A percentile compares a stretch with the other conserved stretches of the same genome.
phyloP scores from a whole-genome alignment of 2,329 filamentous ascomycete genomes.

The Hypomyces perniciosus region DNA sequence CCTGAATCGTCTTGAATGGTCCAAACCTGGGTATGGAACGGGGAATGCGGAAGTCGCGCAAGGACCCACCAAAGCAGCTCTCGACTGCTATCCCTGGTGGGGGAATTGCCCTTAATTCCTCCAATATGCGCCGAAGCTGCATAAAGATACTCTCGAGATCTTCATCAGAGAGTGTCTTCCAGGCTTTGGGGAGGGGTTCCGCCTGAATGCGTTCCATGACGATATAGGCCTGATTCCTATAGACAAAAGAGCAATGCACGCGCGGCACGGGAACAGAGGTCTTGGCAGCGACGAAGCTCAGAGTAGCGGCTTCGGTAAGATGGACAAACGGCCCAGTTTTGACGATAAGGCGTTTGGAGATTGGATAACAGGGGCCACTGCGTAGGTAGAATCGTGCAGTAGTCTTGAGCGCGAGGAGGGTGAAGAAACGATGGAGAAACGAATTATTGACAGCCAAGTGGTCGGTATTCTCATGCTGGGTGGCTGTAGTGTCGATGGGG shows the following conservation, averaged over 20 bases:
- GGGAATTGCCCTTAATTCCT: slow-evolving; percentile 19
- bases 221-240: slow-evolving; percentile 6
- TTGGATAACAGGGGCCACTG: not conserved
- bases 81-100: slow-evolving; percentile 16
- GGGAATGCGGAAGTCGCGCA: slow-evolving; percentile 24
- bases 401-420: not conserved
- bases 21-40: slow-evolving; percentile 19
- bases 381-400: not conserved
- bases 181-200: slow-evolving; percentile 12
- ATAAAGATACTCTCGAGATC: slow-evolving; percentile 14
- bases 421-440: not conserved
- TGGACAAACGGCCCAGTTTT: not conserved
- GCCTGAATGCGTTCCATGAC: slow-evolving; percentile 27
- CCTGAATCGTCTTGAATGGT: slow-evolving; percentile 25
- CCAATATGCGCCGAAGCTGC: slow-evolving; percentile 19
- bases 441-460: not conserved
- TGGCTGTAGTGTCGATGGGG: not conserved
- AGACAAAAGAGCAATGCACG: slow-evolving; percentile 16
- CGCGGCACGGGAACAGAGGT: slow-evolving; percentile 19
- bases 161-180: slow-evolving; percentile 10
- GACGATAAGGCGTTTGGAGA: not conserved
- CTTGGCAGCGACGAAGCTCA: slow-evolving; percentile 16
- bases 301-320: slow-evolving; percentile 18
- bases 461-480: not conserved
- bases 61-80: slow-evolving; percentile 23